These are phyloP conservation scores for Russula vinacea DNA, from an alignment of 768 basidiomycete genomes.

Conservation along the genomic window DNA sequence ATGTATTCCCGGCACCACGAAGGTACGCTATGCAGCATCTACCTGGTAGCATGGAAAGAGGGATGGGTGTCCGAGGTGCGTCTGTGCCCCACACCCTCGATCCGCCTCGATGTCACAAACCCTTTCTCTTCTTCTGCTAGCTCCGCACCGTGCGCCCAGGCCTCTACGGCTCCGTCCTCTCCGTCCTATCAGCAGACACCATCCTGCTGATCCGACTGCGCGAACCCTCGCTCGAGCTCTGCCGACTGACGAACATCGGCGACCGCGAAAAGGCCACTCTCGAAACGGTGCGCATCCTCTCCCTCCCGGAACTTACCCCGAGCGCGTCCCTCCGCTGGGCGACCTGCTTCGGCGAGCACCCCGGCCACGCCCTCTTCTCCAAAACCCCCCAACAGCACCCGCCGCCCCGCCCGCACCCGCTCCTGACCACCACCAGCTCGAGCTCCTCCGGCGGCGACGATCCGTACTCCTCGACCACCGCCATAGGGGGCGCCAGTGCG, in stretches of 20 bases:
- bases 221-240: slow-evolving; percentile 20
- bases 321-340: slow-evolving; percentile 17
- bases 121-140: not conserved
- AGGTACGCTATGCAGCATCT: slow-evolving; percentile 14
- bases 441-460: not conserved
- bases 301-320: not conserved
- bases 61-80: slow-evolving; percentile 20
- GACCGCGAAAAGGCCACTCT: not conserved
- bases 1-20: not conserved
- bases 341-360: slow-evolving; percentile 23
- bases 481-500: too few species aligned
- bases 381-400: not conserved
- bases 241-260: slow-evolving; percentile 10
- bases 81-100: not conserved
- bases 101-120: not conserved
- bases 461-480: too few species aligned
- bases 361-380: slow-evolving; percentile 17
- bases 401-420: not conserved
- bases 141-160: slow-evolving; percentile 8
- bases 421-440: too few species aligned
- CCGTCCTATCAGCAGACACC: slow-evolving; percentile 10
- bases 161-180: slow-evolving; percentile 19
- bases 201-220: slow-evolving; percentile 17
- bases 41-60: slow-evolving; percentile 22
- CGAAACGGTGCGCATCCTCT: slow-evolving; percentile 16